A percentile compares a stretch with the other conserved stretches of the same genome.
phyloP scores from a whole-genome alignment of 225 moss, liverwort and hornwort genomes.

The Marchantia paleacea region DNA sequence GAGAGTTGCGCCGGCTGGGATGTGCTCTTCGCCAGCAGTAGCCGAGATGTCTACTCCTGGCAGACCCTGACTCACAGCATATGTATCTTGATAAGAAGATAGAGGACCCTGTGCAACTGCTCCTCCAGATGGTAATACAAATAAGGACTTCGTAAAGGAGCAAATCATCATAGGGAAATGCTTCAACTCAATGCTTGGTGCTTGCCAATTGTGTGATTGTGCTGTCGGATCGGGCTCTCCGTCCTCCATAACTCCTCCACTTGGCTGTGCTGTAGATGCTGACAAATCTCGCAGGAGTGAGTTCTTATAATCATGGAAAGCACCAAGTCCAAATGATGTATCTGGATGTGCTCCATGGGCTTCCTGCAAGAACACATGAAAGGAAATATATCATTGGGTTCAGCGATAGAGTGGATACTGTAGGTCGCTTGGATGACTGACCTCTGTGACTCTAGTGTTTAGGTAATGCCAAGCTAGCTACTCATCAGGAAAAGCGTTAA shows the following conservation, averaged over 20 bases:
- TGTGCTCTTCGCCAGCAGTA: slow-evolving; percentile 62
- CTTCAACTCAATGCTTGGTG: slow-evolving; percentile 58
- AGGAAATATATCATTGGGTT: not conserved
- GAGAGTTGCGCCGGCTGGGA: slow-evolving; percentile 86
- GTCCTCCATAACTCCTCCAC: slow-evolving; percentile 4
- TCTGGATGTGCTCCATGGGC: slow-evolving; percentile 90
- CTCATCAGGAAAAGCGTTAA: no score
- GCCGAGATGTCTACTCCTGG: slow-evolving; percentile 70
- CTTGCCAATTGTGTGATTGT: slow-evolving; percentile 26
- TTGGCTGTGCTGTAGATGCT: slow-evolving; percentile 3
- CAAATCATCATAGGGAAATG: slow-evolving; percentile 78
- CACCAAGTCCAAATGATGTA: slow-evolving; percentile 76
- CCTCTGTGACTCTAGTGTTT: no score
- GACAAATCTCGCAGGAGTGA: slow-evolving; percentile 72
- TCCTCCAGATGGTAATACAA: slow-evolving; percentile 83
- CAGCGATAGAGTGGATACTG: no score
- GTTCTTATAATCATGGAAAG: slow-evolving; percentile 80
- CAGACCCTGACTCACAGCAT: slow-evolving; percentile 70
- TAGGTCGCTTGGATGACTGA: no score
- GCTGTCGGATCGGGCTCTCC: slow-evolving; percentile 2
- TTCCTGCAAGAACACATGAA: slow-evolving; percentile 43
- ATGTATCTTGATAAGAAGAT: slow-evolving; percentile 49
- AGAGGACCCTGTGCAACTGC: slow-evolving; percentile 77
- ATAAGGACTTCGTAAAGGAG: slow-evolving; percentile 70
- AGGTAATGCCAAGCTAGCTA: no score